Base-by-base conservation (phyloP, 805 yeast species). In the Candida andamanensis region DNA sequence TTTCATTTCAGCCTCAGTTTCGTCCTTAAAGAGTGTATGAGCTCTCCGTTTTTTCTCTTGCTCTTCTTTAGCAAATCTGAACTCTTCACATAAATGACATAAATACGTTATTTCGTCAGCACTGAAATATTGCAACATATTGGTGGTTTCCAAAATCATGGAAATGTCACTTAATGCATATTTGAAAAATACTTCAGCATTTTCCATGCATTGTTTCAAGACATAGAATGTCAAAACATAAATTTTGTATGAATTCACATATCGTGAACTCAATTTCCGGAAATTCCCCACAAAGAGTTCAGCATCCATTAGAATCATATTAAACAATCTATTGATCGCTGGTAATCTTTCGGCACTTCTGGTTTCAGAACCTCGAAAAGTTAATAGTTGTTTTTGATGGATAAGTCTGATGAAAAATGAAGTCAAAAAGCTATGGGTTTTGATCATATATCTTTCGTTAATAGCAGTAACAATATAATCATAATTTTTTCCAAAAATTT, bases 221-320 rank as follows among this genome's bases (percentile, higher is more conserved):
- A 62, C 63, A 39, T 61, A 60, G 39, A 54, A 60, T 6, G 67
- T 53, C 54, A 65, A 60, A 26, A 63, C 67, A 35, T 63, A 60
- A 10, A 65, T 42, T 38, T 55, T 52, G 49, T 63, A 63, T 2
- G 69, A 63, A 38, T 63, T 65, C 32, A 60, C 52, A 41, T 65
- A 64, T 4, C 53, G 53, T 14, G 50, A 37, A 40, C 69, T 58
- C 40, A 65, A 49, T 20, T 52, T 53, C 15, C 63, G 29, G 46
- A 65, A 65, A 39, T 60, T 58, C 2, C 71, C 70, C 19, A 64
- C 68, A 40, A 64, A 65, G 6, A 63, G 44, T 30, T 64, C 71
- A 1, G 69, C 61, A 32, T 65, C 69, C 1, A 52, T 35, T 17
- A 65, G 42, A 9, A 58, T 51, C 22, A 56, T 45, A 10, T 44